Conservation (phyloP, 305 asterid species). For the Caryopteris hybrid region DNA sequence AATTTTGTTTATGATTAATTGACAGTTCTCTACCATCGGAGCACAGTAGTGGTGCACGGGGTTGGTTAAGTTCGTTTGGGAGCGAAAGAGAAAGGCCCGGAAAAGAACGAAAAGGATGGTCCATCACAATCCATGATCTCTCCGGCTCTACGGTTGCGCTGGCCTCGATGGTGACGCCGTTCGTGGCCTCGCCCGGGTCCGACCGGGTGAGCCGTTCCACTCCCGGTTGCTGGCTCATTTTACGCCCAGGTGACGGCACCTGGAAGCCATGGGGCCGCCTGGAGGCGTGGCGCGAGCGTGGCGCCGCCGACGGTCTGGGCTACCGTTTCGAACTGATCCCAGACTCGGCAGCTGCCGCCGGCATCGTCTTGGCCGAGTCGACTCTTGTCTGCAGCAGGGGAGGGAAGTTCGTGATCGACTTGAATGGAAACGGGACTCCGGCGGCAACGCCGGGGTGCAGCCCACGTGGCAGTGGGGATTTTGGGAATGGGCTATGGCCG, state of each 20-base stretch:
- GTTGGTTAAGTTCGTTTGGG: conserved; percentile 82
- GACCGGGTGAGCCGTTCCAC: conserved; percentile 88
- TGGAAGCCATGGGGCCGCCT: conserved; percentile 99
- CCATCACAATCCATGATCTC: conserved; percentile 84
- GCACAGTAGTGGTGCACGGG: conserved; percentile 42
- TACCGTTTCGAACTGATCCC: conserved; percentile 79
- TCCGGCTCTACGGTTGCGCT: conserved; percentile 92
- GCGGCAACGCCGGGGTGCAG: conserved; percentile 63
- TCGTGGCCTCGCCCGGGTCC: conserved; percentile 87
- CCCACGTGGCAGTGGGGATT: conserved; percentile 83
- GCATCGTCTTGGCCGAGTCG: conserved; percentile 63
- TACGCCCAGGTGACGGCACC: conserved; percentile 73
- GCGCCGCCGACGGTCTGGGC: conserved; percentile 60
- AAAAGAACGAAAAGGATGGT: conserved; percentile 94
- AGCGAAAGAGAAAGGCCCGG: conserved; percentile 86
- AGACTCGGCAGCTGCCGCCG: conserved; percentile 51
- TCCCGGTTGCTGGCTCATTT: conserved; percentile 94
- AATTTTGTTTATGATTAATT: neutral
- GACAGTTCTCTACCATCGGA: conserved; percentile 65
- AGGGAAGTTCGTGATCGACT: conserved; percentile 69
- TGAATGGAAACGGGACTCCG: conserved; percentile 25
- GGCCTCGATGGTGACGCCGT: conserved; percentile 98
- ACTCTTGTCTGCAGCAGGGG: conserved; percentile 64
- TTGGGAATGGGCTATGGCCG: conserved; percentile 74
- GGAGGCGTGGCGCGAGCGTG: conserved; percentile 97